Base-by-base conservation (phyloP, 1,139 yeast species). In the Geotrichum phurueaensis region DNA sequence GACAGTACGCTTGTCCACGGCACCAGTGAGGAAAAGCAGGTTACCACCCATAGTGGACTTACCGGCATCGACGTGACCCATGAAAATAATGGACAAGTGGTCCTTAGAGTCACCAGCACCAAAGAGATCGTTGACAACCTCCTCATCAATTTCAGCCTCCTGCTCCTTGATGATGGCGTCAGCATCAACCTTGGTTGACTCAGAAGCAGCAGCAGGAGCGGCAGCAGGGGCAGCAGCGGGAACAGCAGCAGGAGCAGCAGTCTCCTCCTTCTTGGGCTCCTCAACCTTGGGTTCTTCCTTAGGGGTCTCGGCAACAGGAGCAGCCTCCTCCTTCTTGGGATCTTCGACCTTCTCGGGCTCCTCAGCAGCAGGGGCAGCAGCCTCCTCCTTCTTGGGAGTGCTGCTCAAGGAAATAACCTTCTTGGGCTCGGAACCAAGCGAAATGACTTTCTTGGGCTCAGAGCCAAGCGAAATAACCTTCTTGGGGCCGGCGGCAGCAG, bases 21-120 rank as follows among this genome's bases (percentile, higher is more conserved):
- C 89, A 63, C 98, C 98, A 49, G 98, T 92, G 71, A 94, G 80
- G 74, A 82, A 94, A 67, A 94, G 82, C 70, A 94, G 80, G 76
- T 94, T 94, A 78, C 99, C 99, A 73, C 99, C 99, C 97, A 95
- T 91, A 65, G 99, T 94, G 60, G 97, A 90, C 77, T 94, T 94
- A 74, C 99, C 99, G 51, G 99, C 99, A 81, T 94, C 99, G 69
- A 94, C 99, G 74, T 94, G 99, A 68, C 99, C 99, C 98, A 94
- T 95, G 77, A 94, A 94, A 71, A 94, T 91, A 70, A 94, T 87
- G 45, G 97, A 91, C 72, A 94, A 84, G 77, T 95, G 99, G 73
- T 92, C 98, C 76, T 95, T 95, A 55, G 69, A 70, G 52, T 65
- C 73, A 71, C 96, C 96, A 18, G 58, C 61, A 64, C 97, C 98